Conservation (phyloP, 1,284 basidiomycete genomes). For the Xerocomus amazonicus region DNA sequence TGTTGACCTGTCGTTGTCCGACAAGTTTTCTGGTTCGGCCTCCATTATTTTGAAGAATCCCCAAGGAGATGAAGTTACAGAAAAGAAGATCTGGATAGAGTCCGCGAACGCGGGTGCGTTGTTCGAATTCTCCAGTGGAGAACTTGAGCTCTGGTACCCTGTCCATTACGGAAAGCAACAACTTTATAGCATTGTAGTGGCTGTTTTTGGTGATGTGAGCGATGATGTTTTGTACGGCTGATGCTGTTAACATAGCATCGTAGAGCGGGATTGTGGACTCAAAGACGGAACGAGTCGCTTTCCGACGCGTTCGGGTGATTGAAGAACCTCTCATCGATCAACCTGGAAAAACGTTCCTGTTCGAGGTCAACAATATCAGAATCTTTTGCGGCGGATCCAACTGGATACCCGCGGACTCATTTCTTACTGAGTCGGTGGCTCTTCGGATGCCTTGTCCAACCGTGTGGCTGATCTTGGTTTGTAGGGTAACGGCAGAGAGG, state of each 20-base stretch:
- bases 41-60: conserved; percentile 48
- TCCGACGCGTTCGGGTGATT: conserved; percentile 71
- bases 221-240: background rate
- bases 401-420: conserved; percentile 91
- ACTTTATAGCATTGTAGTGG: conserved; percentile 61
- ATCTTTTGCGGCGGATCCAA: conserved; percentile 91
- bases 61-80: conserved; percentile 42
- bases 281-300: conserved; percentile 60
- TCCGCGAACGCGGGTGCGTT: conserved; percentile 39
- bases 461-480: background rate
- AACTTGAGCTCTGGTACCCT: conserved; percentile 79
- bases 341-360: conserved; percentile 78
- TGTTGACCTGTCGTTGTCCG: conserved; percentile 44
- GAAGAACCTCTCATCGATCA: conserved; percentile 73
- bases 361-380: conserved; percentile 83
- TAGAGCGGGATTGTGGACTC: conserved; percentile 53
- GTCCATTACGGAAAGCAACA: conserved; percentile 80
- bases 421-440: conserved; percentile 66
- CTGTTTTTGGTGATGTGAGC: conserved; percentile 49
- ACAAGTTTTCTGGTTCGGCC: conserved; percentile 36
- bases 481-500: conserved; percentile 50
- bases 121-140: conserved; percentile 52
- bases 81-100: conserved; percentile 37
- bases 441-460: background rate
- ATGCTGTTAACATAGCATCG: background rate